Base-by-base conservation (phyloP, 192 early-diverging fungal genomes). In the Dissophora ornata region DNA sequence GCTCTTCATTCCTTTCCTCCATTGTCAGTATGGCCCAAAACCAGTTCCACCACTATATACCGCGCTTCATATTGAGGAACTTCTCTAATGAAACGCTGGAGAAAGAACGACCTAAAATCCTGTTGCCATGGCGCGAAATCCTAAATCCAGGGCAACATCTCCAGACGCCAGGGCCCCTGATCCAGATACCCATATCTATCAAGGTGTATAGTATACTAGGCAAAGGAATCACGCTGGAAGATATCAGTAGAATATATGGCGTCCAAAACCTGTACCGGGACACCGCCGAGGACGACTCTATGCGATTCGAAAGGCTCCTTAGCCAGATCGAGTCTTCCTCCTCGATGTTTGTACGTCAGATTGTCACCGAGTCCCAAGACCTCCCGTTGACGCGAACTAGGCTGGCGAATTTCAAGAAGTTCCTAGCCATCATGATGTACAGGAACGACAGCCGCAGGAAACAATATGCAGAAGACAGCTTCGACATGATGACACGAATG, bases 21-120 rank as follows among this genome's bases (percentile, higher is more conserved):
- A n/a, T n/a, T n/a, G n/a, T n/a, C n/a, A n/a, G n/a, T n/a, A n/a
- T n/a, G n/a, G n/a, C n/a, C 41, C 2, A 30, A 45, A 19, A 26
- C 42, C 41, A 79, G 58, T 79, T 58, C 19, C 75, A 79, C 41
- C 75, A 79, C 61, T 79, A 79, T 22, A 79, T 79, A 55, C 75
- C 75, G 18, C 61, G 44, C 9, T 79, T 79, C 47, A 62, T 79
- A 40, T 38, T 79, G 46, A 57, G 49, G 33, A 65, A 38, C 10
- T 79, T 79, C 51, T 56, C 67, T n/a, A n/a, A n/a, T n/a, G n/a
- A n/a, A n/a, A n/a, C n/a, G n/a, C n/a, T n/a, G n/a, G n/a, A n/a
- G n/a, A n/a, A n/a, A n/a, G n/a, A n/a, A n/a, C n/a, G n/a, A n/a
- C n/a, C n/a, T n/a, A n/a, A n/a, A n/a, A n/a, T n/a, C n/a, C n/a